A percentile compares a stretch with the other conserved stretches of the same genome.
phyloP scores from a whole-genome alignment of 495 filamentous ascomycete species.

The Apodospora peruviana region DNA sequence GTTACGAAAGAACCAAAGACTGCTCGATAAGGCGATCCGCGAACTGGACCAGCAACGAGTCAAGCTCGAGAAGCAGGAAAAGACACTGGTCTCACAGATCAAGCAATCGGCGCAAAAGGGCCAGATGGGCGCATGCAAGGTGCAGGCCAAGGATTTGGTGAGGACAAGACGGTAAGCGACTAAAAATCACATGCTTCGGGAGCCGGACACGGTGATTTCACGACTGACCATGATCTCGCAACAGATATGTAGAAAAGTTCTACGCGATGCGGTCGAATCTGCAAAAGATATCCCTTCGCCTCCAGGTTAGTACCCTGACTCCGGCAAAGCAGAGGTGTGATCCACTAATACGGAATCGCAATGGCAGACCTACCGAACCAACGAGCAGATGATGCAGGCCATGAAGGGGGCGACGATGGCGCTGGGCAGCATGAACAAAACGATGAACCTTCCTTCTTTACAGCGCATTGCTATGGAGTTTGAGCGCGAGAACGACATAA shows the following conservation, averaged over 20 bases:
- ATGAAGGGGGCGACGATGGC: conserved; percentile 97
- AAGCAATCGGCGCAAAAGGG: conserved; percentile 97
- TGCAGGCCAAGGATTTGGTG: conserved; percentile 95
- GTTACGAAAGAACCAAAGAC: conserved; percentile 92
- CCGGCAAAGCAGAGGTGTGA: not conserved
- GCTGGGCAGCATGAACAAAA: conserved; percentile 90
- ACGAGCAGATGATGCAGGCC: conserved; percentile 99
- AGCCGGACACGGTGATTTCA: too few species aligned
- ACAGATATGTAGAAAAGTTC: conserved; percentile 93
- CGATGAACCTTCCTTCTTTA: conserved; percentile 92
- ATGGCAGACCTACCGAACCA: conserved; percentile 83
- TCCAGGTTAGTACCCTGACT: conserved; percentile 60
- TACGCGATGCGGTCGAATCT: conserved; percentile 96
- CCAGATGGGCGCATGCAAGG: conserved; percentile 91
- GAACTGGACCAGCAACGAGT: conserved; percentile 90
- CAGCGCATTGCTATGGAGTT: conserved; percentile 99
- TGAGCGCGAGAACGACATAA: conserved; percentile 96
- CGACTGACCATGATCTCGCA: too few species aligned
- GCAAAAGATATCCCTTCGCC: conserved; percentile 88
- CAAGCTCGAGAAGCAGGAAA: conserved; percentile 97
- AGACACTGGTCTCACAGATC: conserved; percentile 90
- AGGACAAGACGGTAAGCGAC: conserved; percentile 69
- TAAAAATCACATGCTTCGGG: too few species aligned
- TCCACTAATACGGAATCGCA: conserved; percentile 6
- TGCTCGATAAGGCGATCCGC: conserved; percentile 92